Conservation (phyloP, 495 filamentous ascomycete species). For the Tuber magnatum region DNA sequence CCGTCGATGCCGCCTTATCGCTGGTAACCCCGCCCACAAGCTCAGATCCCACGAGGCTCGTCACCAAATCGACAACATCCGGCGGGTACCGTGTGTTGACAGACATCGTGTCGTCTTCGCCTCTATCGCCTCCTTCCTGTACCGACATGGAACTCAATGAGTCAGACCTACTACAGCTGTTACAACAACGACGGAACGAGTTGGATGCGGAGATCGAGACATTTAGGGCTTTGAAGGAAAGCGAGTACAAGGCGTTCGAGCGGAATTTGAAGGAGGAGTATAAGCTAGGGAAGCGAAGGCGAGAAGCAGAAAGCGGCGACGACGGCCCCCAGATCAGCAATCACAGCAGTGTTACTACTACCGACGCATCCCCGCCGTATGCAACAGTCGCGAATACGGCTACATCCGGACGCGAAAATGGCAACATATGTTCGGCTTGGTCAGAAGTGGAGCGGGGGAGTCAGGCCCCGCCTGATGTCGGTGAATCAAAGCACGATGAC, state of each 20-base stretch:
- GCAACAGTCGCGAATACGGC: slow-evolving; percentile 17
- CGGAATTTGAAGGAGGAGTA: slow-evolving; percentile 23
- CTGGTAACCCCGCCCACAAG: background rate
- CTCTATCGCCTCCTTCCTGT: slow-evolving; percentile 12
- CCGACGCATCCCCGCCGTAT: slow-evolving; percentile 15
- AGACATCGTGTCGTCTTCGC: background rate
- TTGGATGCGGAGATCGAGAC: slow-evolving; percentile 40
- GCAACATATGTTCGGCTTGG: background rate
- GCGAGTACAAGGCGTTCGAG: slow-evolving; percentile 35
- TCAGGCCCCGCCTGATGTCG: slow-evolving; percentile 28
- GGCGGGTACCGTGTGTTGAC: slow-evolving; percentile 4
- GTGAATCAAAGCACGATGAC: slow-evolving; percentile 28
- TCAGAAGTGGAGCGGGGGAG: slow-evolving; percentile 15
- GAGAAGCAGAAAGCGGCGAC: slow-evolving; percentile 10
- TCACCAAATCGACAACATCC: slow-evolving; percentile 3
- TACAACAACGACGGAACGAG: slow-evolving; percentile 33
- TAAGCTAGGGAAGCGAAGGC: slow-evolving; percentile 16
- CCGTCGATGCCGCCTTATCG: background rate
- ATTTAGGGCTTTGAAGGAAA: slow-evolving; percentile 34
- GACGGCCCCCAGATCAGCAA: slow-evolving; percentile 16
- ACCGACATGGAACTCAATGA: slow-evolving; percentile 25
- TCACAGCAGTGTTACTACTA: slow-evolving; percentile 9
- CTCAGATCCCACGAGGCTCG: background rate
- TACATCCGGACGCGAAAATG: slow-evolving; percentile 10
- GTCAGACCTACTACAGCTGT: slow-evolving; percentile 19